phyloP scores from a whole-genome alignment of 148 eudicot genomes.

The Camellia sinensis region DNA sequence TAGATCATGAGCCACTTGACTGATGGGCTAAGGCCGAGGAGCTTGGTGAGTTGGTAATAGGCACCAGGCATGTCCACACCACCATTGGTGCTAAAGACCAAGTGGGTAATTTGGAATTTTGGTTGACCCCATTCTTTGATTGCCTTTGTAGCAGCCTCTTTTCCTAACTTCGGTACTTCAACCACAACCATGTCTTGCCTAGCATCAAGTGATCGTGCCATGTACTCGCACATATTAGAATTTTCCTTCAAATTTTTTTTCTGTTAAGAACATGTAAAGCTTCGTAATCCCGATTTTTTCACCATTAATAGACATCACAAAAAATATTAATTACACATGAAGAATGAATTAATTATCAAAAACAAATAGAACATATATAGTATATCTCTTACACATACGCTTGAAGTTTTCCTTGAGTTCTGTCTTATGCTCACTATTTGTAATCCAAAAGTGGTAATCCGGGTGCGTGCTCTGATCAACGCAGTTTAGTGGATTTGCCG shows the following conservation, averaged over 20 bases:
- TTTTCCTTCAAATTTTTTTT: slow-evolving; percentile 24
- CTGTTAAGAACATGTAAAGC: slow-evolving; percentile 25
- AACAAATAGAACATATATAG: neutral
- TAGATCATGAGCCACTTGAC: slow-evolving; percentile 33
- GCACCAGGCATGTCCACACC: slow-evolving; percentile 35
- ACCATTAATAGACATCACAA: slow-evolving; percentile 4
- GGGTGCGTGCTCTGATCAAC: slow-evolving; percentile 45
- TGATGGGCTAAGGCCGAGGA: slow-evolving; percentile 25
- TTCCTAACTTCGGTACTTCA: slow-evolving; percentile 23
- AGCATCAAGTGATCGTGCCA: slow-evolving; percentile 24
- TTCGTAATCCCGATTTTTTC: slow-evolving; percentile 28
- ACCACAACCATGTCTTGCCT: slow-evolving; percentile 32
- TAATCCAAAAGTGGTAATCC: slow-evolving; percentile 39
- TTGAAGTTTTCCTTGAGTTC: slow-evolving; percentile 40
- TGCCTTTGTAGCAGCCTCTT: slow-evolving; percentile 23
- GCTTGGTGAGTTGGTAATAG: slow-evolving; percentile 31
- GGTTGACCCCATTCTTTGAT: slow-evolving; percentile 32
- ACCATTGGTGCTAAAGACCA: slow-evolving; percentile 26
- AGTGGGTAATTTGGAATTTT: slow-evolving; percentile 28
- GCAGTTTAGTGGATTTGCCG: slow-evolving; percentile 37
- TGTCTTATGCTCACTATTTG: slow-evolving; percentile 37
- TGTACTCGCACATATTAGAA: slow-evolving; percentile 18
- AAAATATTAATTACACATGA: neutral
- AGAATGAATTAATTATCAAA: too few relatives aligned
- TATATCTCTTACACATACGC: slow-evolving; percentile 40